Percentiles rank a stretch among this genome's conserved stretches.
phyloP scores from a whole-genome alignment of 768 basidiomycete species.

The Termitomyces eurrhizus region DNA sequence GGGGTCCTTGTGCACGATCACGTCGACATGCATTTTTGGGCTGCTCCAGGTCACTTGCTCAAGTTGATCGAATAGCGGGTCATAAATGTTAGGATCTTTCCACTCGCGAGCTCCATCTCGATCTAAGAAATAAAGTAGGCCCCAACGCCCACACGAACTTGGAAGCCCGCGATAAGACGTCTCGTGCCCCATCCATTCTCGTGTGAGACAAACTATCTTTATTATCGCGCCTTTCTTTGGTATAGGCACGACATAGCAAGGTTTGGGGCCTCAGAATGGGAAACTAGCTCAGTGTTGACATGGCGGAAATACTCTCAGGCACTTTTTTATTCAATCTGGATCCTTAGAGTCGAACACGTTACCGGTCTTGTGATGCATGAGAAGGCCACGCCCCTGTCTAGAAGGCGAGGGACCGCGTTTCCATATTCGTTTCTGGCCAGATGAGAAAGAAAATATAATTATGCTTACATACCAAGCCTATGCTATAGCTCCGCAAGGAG shows the following conservation, averaged over 20 bases:
- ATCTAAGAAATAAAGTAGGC: constrained; percentile 11
- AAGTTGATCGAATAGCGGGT: neutral
- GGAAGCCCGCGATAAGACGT: constrained; percentile 7
- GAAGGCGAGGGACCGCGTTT: constrained; percentile 7
- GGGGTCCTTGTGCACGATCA: constrained; percentile 13
- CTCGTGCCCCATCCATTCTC: constrained; percentile 7
- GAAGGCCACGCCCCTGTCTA: constrained; percentile 8
- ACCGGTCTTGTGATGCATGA: constrained; percentile 29
- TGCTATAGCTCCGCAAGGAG: constrained; percentile 87
- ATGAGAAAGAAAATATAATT: constrained; percentile 12
- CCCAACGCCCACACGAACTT: neutral
- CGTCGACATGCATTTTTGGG: constrained; percentile 2
- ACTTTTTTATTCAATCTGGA: neutral
- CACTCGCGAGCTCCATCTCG: constrained; percentile 4
- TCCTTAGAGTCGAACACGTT: constrained; percentile 20
- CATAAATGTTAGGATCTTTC: neutral
- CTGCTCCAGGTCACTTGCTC: constrained; percentile 13
- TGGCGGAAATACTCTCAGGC: neutral
- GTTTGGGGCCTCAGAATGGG: neutral
- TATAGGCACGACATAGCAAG: neutral
- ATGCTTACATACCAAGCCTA: constrained; percentile 31
- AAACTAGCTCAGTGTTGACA: neutral
- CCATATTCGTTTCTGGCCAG: constrained; percentile 6
- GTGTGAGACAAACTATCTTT: constrained; percentile 6
- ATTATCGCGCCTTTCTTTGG: neutral